Evolutionary conservation across 1,284 basidiomycete species (phyloP), one percentile per base, ranked within the genome.

Genomic region (Schizophyllum amplum): DNA sequence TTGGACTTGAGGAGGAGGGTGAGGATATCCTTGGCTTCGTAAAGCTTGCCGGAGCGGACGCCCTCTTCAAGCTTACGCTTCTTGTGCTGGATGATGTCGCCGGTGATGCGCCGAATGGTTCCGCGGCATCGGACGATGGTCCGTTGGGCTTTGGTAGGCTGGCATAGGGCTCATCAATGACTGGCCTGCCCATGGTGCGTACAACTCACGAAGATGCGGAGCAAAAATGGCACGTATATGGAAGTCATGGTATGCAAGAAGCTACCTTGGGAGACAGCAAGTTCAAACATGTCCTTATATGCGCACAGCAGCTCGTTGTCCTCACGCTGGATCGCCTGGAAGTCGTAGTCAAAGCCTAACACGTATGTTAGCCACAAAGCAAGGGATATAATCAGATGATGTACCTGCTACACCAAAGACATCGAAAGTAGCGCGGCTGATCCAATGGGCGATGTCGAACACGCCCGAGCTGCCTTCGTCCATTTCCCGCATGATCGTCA

Each of bases 241-340:
- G 73, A 72, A n/a, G 83, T 60, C 4, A 85, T 58, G 1, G 75
- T 74, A 60, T 80, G 73, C 21, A 77, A 54, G n/a, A 69, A 67
- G 47, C 69, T 69, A 3, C 76, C 72, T 62, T 84, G 83, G 1
- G 83, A 82, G 15, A 90, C 68, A 2, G 79, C 81, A 17, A 81
- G 73, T 63, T 87, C 87, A 60, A 91, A 91, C 88, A 92, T 90
- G 54, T 89, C 84, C 63, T 82, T 86, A 69, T 90, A 92, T 0
- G 89, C 88, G 49, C 71, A 67, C 61, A 91, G 87, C 4, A 92
- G 76, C 63, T 88, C 84, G 59, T 91, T 87, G 1, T 81, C 75
- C 63, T 89, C 86, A 56, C 88, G 77, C 51, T 87, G 78, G 47
- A 92, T 85, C 0, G 90, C 84, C 58, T 88, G 83, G 70, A 92